These are phyloP conservation scores for Cardiospermum halicacabum DNA, from an alignment of 345 rosid species.

Conservation along the genomic window DNA sequence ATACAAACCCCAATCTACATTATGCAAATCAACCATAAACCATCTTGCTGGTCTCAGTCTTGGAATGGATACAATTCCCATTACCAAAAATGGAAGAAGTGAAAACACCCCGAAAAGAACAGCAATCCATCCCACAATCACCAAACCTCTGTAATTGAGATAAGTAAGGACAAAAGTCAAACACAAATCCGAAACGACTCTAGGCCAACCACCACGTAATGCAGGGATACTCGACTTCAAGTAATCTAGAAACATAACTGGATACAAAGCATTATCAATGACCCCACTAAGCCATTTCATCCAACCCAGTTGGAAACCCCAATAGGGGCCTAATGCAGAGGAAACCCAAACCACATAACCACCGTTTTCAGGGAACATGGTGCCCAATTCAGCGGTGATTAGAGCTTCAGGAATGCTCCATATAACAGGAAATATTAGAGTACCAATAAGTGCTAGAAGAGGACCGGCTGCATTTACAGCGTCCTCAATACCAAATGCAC, in stretches of 20 bases:
- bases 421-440: conserved; percentile 55
- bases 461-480: conserved; percentile 72
- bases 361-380: conserved; percentile 51
- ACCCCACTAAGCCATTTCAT: conserved; percentile 80
- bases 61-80: conserved; percentile 55
- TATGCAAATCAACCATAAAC: conserved; percentile 41
- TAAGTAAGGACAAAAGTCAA: conserved; percentile 49
- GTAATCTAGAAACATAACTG: conserved; percentile 63
- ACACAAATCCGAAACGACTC: conserved; percentile 32
- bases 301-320: conserved; percentile 86
- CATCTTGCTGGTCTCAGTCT: conserved; percentile 59
- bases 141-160: conserved; percentile 58
- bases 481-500: conserved; percentile 58
- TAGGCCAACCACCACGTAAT: conserved; percentile 46
- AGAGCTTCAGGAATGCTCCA: conserved; percentile 79
- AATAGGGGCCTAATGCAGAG: conserved; percentile 57
- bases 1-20: conserved; percentile 57
- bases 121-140: conserved; percentile 64
- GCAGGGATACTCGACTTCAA: conserved; percentile 52
- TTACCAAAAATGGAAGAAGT: conserved; percentile 56
- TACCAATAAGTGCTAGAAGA: conserved; percentile 54
- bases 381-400: conserved; percentile 75
- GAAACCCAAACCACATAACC: conserved; percentile 54
- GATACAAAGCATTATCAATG: conserved; percentile 63
- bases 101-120: conserved; percentile 55